These are phyloP conservation scores for Ophiostoma triangulosporum DNA, from an alignment of 2,329 filamentous ascomycete species.

Conservation along the genomic window DNA sequence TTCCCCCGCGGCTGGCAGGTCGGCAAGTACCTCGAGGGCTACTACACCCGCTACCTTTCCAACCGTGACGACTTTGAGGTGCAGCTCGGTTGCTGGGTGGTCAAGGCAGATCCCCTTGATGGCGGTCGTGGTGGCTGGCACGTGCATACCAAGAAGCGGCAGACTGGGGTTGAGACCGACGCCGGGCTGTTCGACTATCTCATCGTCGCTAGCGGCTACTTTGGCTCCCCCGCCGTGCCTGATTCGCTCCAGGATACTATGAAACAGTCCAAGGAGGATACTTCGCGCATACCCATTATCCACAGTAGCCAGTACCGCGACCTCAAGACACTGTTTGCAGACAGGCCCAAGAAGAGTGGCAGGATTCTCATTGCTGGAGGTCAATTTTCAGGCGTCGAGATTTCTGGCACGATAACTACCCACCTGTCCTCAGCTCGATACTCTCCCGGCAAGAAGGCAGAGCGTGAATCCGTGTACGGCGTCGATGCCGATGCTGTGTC, in stretches of 20 bases:
- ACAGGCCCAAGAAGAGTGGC: slow-evolving; percentile 23
- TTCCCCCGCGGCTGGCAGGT: slow-evolving; percentile 69
- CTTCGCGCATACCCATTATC: slow-evolving; percentile 37
- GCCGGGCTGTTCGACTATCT: slow-evolving; percentile 51
- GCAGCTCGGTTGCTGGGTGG: slow-evolving; percentile 35
- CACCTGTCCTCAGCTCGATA: slow-evolving; percentile 53
- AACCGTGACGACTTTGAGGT: slow-evolving; percentile 26
- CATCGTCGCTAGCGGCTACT: slow-evolving; percentile 64
- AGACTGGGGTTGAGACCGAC: slow-evolving; percentile 25
- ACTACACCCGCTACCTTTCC: slow-evolving; percentile 43
- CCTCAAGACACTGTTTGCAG: slow-evolving; percentile 32
- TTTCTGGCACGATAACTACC: slow-evolving; percentile 56
- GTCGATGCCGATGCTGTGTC: slow-evolving; percentile 32
- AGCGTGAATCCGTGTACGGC: slow-evolving; percentile 20
- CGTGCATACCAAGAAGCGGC: slow-evolving; percentile 20
- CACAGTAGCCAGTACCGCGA: slow-evolving; percentile 57
- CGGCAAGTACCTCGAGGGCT: slow-evolving; percentile 56
- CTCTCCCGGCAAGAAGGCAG: slow-evolving; percentile 27
- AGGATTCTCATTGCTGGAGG: slow-evolving; percentile 66
- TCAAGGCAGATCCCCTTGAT: slow-evolving; percentile 22
- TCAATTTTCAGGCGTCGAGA: slow-evolving; percentile 72
- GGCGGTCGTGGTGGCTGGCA: slow-evolving; percentile 25
- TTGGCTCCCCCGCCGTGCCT: slow-evolving; percentile 46
- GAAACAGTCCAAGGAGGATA: slow-evolving; percentile 21
- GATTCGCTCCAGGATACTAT: slow-evolving; percentile 12